Evolutionary conservation across 768 basidiomycete species (phyloP), one percentile per base, ranked within the genome.

Genomic region (Podaxis sp.): DNA sequence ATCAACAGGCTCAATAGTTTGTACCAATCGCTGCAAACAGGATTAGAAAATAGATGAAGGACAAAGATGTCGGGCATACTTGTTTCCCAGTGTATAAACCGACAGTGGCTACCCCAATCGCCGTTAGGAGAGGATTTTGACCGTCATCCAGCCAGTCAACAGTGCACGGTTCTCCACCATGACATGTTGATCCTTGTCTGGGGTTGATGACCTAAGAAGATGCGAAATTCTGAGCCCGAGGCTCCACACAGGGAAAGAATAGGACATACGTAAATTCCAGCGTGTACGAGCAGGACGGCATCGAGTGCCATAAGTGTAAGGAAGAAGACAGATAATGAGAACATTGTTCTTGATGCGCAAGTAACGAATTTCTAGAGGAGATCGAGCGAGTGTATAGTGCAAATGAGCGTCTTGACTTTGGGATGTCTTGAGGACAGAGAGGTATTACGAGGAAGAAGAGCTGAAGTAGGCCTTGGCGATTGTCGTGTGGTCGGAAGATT

Each of bases 71-170:
- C 7, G 22, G 46, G 74, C 80, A 54, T 62, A 87, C 88, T 73
- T 77, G 70, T 7, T 80, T 69, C 8, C 85, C 86, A n/a, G 79
- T 79, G 65, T 82, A 91, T 36, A 93, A 72, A 1, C 77, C 86
- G 57, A 88, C 79, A 2, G 74, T 73, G 55, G 82, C 80, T 0
- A 81, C 70, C 3, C 88, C 88, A 53, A 91, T 80, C 37, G 68
- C 61, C 5, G 74, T 46, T n/a, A 81, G 65, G 17, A 84, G 70
- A 2, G 90, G 90, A 1, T 59, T 40, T 9, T 63, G 41, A 17
- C 89, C 89, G 64, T 92, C 77, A 59, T 93, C 90, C 1, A 84
- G 63, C 89, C 89, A 92, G 50, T 76, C 61, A 6, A 91, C 79
- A 0, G 69, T 72, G 72, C 86, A 89, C 5, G 80, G 64, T 64